Percentiles rank a stretch among this genome's conserved stretches.
Conservation (phyloP, 805 yeast species). For the Hanseniaspora occidentalis region DNA sequence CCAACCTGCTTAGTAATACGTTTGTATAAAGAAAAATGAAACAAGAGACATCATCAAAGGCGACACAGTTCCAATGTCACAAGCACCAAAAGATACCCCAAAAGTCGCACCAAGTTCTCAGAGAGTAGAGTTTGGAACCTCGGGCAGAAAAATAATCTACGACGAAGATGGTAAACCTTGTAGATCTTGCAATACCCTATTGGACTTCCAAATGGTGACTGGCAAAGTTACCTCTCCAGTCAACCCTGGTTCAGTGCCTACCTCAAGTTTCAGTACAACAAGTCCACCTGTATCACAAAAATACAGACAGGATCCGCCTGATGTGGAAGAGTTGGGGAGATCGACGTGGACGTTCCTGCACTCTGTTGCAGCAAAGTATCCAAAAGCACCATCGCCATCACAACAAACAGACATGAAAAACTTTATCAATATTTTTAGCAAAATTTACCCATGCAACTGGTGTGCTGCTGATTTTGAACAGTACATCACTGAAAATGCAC, state of each 20-base stretch:
- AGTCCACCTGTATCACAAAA: conserved; percentile 16
- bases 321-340: conserved; percentile 65
- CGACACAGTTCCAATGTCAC: conserved; percentile 8
- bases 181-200: conserved; percentile 73
- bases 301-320: conserved; percentile 68
- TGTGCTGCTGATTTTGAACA: conserved; percentile 76
- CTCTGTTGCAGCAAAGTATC: conserved; percentile 81
- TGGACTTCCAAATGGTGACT: conserved; percentile 64
- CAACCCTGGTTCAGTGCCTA: conserved; percentile 7
- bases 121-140: conserved; percentile 1
- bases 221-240: conserved; percentile 19
- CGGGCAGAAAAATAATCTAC: conserved; percentile 22
- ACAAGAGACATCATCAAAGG: conserved; percentile 7
- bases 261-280: too few relatives aligned
- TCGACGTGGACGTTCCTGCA: conserved; percentile 91
- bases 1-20: too few relatives aligned
- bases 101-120: neutral
- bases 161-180: conserved; percentile 94
- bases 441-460: conserved; percentile 85
- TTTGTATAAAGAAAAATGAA: neutral
- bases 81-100: neutral
- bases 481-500: conserved; percentile 42
- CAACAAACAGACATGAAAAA: conserved; percentile 63
- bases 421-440: conserved; percentile 59
- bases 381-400: conserved; percentile 45